Evolutionary conservation across 2,329 filamentous ascomycete genomes (phyloP).

Genomic region (Cladobotryum mycophilum): DNA sequence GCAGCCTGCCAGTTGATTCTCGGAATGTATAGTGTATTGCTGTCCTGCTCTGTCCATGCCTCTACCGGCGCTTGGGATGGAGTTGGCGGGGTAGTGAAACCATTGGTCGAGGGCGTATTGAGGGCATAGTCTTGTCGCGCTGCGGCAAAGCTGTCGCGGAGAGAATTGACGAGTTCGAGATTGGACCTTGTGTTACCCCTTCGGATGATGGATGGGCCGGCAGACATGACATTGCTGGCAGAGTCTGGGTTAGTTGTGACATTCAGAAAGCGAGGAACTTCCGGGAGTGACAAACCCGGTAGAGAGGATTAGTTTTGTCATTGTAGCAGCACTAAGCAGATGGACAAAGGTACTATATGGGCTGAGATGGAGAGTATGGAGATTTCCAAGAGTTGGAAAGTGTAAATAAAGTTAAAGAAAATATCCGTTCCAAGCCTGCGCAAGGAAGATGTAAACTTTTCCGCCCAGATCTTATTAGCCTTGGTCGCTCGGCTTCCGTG

Average conservation of each 20-base stretch:
- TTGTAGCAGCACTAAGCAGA: slow-evolving; percentile 25
- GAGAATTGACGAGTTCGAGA: slow-evolving; percentile 81
- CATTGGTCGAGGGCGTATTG: slow-evolving; percentile 23
- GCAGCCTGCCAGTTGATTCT: slow-evolving; percentile 65
- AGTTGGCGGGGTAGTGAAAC: slow-evolving; percentile 23
- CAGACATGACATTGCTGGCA: slow-evolving; percentile 72
- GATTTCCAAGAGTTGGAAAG: background rate
- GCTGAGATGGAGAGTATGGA: background rate
- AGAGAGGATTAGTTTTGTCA: slow-evolving; percentile 77
- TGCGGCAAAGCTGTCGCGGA: slow-evolving; percentile 74
- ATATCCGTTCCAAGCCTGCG: too few species aligned
- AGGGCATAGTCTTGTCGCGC: slow-evolving; percentile 58
- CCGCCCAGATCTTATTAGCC: too few species aligned
- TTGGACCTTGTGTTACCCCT: slow-evolving; percentile 75
- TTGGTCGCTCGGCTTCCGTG: too few species aligned
- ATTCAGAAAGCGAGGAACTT: background rate
- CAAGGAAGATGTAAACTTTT: too few species aligned
- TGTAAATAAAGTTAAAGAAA: too few species aligned
- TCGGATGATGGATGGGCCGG: slow-evolving; percentile 75
- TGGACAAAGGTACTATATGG: background rate
- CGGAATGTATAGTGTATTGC: slow-evolving; percentile 65
- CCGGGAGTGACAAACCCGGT: slow-evolving; percentile 60
- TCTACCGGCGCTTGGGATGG: slow-evolving; percentile 23
- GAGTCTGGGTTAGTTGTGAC: slow-evolving; percentile 7
- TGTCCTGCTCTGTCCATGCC: slow-evolving; percentile 64